Percentiles rank a stretch among this genome's conserved stretches.
Conservation (phyloP, 257 asterid genomes). For the Fraxinus pennsylvanica region DNA sequence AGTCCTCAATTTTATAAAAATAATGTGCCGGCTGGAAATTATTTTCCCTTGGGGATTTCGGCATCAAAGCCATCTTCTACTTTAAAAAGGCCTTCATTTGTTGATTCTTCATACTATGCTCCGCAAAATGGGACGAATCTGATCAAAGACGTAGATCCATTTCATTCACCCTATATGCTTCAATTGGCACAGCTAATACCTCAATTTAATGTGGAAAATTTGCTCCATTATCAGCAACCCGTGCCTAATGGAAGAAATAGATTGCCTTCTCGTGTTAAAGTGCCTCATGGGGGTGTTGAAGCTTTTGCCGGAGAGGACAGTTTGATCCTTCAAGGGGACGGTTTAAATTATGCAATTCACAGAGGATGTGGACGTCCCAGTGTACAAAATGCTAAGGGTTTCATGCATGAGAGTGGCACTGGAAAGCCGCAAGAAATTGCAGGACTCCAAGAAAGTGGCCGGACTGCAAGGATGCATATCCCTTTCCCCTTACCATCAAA, state of each 20-base stretch:
- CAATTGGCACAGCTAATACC: conserved; percentile 34
- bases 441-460: conserved; percentile 32
- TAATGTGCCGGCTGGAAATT: conserved; percentile 27
- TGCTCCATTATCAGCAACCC: conserved; percentile 30
- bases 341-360: conserved; percentile 32
- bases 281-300: conserved; percentile 42
- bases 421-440: conserved; percentile 42
- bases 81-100: conserved; percentile 32
- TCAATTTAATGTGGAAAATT: conserved; percentile 30
- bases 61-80: conserved; percentile 31
- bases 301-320: conserved; percentile 47
- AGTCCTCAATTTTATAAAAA: conserved; percentile 36
- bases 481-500: conserved; percentile 46
- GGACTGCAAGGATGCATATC: conserved; percentile 26
- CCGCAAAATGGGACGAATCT: conserved; percentile 37
- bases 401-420: conserved; percentile 32
- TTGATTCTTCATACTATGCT: conserved; percentile 31
- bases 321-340: conserved; percentile 53
- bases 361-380: conserved; percentile 37
- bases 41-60: conserved; percentile 39
- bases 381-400: conserved; percentile 30
- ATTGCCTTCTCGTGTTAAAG: conserved; percentile 34
- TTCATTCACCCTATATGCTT: conserved; percentile 30
- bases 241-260: conserved; percentile 36
- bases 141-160: conserved; percentile 36